Evolutionary conservation across 1,284 basidiomycete species (phyloP).

Genomic region (Spongiforma sp.): DNA sequence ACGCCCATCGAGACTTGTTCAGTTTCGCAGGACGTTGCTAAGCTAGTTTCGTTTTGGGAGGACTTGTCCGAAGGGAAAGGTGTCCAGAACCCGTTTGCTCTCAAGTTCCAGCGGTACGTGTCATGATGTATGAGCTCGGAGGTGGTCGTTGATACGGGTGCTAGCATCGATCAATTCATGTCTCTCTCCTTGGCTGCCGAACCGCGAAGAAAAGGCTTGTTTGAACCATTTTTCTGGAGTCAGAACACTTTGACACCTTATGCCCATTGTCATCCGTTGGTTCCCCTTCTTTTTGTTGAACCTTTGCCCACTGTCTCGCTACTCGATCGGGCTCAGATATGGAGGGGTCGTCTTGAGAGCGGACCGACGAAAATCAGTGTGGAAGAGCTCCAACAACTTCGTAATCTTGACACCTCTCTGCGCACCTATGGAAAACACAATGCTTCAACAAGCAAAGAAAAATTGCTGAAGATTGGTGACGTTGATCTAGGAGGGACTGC

Average conservation of each 20-base stretch:
- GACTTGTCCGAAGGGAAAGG: slow-evolving; percentile 45
- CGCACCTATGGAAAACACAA: slow-evolving; percentile 24
- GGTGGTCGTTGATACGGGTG: slow-evolving; percentile 14
- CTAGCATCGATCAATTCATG: slow-evolving; percentile 81
- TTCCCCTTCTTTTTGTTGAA: slow-evolving; percentile 77
- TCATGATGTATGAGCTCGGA: neutral
- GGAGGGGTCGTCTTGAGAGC: slow-evolving; percentile 71
- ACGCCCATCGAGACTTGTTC: slow-evolving; percentile 38
- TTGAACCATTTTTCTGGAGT: slow-evolving; percentile 77
- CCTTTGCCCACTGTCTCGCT: slow-evolving; percentile 68
- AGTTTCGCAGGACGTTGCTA: slow-evolving; percentile 45
- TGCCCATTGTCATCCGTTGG: slow-evolving; percentile 54
- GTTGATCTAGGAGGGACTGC: slow-evolving; percentile 67
- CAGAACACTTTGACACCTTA: slow-evolving; percentile 45
- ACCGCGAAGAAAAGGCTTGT: slow-evolving; percentile 69
- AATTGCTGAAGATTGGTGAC: slow-evolving; percentile 41
- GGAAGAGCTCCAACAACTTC: slow-evolving; percentile 60
- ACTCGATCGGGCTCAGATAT: slow-evolving; percentile 65
- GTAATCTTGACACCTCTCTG: slow-evolving; percentile 42
- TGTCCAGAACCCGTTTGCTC: slow-evolving; percentile 49
- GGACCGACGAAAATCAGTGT: slow-evolving; percentile 49
- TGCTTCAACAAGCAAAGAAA: slow-evolving; percentile 26
- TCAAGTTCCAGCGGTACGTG: slow-evolving; percentile 67
- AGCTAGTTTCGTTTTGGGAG: slow-evolving; percentile 60
- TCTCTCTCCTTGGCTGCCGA: slow-evolving; percentile 77